Conservation (phyloP, 1,284 basidiomycete genomes). For the Schizophyllum commune region DNA sequence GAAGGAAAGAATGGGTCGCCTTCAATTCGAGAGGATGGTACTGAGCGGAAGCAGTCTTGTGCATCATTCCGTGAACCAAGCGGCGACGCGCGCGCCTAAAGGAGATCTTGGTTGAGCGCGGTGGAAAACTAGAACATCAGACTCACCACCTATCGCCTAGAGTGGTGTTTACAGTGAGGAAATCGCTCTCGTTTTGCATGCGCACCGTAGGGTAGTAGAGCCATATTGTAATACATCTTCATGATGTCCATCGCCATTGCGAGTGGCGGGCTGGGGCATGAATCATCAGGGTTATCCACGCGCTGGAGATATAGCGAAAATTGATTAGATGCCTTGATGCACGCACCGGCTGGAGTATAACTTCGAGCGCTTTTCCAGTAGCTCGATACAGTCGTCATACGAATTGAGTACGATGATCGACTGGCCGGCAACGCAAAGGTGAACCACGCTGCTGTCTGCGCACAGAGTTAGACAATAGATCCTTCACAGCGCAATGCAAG, state of each 20-base stretch:
- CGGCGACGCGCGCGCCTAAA: not conserved
- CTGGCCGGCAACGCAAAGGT: conserved; percentile 8
- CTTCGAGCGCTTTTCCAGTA: conserved; percentile 27
- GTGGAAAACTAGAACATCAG: no score
- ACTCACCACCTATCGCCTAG: no score
- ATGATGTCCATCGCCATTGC: conserved; percentile 4
- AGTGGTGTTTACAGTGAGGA: no score
- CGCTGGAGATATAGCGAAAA: no score
- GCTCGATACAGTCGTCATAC: conserved; percentile 24
- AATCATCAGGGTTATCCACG: not conserved
- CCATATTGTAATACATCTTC: conserved; percentile 4
- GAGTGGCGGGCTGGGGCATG: not conserved
- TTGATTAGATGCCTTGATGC: not conserved
- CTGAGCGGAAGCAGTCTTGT: not conserved
- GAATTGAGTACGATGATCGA: conserved; percentile 35
- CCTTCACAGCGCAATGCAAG: no score
- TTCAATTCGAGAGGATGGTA: not conserved
- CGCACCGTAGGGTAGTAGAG: no score
- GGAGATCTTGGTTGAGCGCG: no score
- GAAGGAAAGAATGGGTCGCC: not conserved
- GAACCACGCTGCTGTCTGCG: not conserved
- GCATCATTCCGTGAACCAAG: not conserved
- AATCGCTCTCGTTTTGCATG: no score
- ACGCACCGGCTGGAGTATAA: conserved; percentile 5
- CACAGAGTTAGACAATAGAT: not conserved